Evolutionary conservation across 2,329 filamentous ascomycete genomes (phyloP), one percentile per base, ranked within the genome.

Genomic region (Zymoseptoria ardabiliae): DNA sequence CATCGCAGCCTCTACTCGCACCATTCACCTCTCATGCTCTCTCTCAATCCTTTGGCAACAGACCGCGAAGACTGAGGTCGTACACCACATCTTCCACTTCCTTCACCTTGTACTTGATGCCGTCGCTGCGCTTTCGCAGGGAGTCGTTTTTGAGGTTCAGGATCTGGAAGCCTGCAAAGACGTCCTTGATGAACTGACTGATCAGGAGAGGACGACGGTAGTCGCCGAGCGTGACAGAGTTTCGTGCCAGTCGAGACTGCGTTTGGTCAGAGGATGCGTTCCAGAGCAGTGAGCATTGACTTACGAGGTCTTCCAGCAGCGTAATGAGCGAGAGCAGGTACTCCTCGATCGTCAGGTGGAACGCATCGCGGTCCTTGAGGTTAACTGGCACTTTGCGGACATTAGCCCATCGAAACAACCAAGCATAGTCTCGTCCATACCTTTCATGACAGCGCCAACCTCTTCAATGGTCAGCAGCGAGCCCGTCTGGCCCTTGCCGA

Each of bases 1-100:
- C 17, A 17, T 22, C 54, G 10, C 55, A 5, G 17, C 25, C 11
- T 9, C 13, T 57, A 28, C 54, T n/a, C 28, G 10, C 13, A 45
- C 13, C 35, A 17, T 45, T 45, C 13, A 17, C 5, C 35, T 55
- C 50, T 17, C 51, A 54, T 48, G 2, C 11, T 7, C 20, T n/a
- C 50, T 7, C 11, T 61, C 56, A 62, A 58, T 65, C 59, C 61
- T 68, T 66, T 11, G 66, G 63, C 60, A 69, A 62, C 70, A 97
- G 74, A 55, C 94, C 93, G 60, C 94, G 84, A 71, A 99, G 77
- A 22, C 90, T 93, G 58, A 99, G 78, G 73, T 99, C 94, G 71
- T 99, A 99, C 55, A 97, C 93, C 11, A 99, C 91, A 72, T 97
- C 94, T 79, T 99, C 94, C 11, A 97, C 91, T 74, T 96, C 93